phyloP scores from a whole-genome alignment of 805 yeast species.

The Candida boleticola region DNA sequence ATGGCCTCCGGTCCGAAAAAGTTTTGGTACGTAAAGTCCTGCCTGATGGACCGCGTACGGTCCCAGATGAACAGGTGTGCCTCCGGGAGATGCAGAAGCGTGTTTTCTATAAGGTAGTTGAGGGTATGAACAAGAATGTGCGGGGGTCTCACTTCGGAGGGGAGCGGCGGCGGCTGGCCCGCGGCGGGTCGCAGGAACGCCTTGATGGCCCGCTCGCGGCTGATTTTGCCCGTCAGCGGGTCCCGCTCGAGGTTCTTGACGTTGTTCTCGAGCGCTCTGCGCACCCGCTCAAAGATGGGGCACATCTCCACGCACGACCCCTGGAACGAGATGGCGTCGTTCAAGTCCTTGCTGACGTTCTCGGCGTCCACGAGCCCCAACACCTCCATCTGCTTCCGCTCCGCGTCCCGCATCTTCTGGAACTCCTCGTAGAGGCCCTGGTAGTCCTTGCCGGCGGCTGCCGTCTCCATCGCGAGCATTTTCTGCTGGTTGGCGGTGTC shows the following conservation, averaged over 20 bases:
- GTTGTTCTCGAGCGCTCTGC: constrained; percentile 84
- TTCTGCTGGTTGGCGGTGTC: constrained; percentile 68
- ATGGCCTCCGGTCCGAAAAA: constrained; percentile 91
- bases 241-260: constrained; percentile 77
- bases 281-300: constrained; percentile 86
- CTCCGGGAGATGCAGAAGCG: constrained; percentile 70
- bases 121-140: constrained; percentile 63
- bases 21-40: constrained; percentile 94
- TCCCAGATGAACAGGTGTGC: constrained; percentile 95
- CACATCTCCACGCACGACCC: constrained; percentile 96
- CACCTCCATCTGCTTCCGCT: constrained; percentile 74
- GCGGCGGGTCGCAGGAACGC: constrained; percentile 97
- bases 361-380: constrained; percentile 85
- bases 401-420: constrained; percentile 69
- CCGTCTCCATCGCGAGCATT: constrained; percentile 52
- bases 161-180: constrained; percentile 96
- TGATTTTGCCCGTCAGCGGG: constrained; percentile 50
- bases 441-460: constrained; percentile 48
- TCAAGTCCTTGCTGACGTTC: constrained; percentile 75
- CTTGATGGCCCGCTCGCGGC: constrained; percentile 67
- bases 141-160: constrained; percentile 97
- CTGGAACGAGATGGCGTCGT: constrained; percentile 80
- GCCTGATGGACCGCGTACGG: constrained; percentile 92
- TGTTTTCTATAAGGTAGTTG: constrained; percentile 63
- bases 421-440: constrained; percentile 75